phyloP scores from a whole-genome alignment of 2,329 filamentous ascomycete species.

The Cladophialophora chaetospira region DNA sequence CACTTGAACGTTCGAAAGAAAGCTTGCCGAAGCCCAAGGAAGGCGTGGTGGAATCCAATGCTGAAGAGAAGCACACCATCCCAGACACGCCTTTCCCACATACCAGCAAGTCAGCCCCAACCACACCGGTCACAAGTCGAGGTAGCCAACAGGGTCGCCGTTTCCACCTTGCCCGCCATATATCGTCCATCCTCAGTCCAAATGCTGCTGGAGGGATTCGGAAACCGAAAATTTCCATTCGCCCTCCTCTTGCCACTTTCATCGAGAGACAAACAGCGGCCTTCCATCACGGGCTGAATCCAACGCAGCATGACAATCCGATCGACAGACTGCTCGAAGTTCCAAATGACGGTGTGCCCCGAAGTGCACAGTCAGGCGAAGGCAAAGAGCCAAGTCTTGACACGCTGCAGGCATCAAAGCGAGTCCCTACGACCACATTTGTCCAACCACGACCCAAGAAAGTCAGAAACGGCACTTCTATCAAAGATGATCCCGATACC shows the following conservation, averaged over 20 bases:
- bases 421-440: slow-evolving; percentile 38
- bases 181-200: slow-evolving; percentile 22
- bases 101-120: slow-evolving; percentile 10
- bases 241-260: slow-evolving; percentile 33
- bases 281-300: slow-evolving; percentile 14
- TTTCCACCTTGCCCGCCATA: slow-evolving; percentile 31
- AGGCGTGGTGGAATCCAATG: slow-evolving; percentile 3
- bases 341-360: neutral
- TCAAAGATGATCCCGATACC: slow-evolving; percentile 40
- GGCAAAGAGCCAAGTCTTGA: slow-evolving; percentile 9
- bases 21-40: slow-evolving; percentile 31
- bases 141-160: slow-evolving; percentile 14
- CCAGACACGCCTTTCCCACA: neutral
- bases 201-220: slow-evolving; percentile 21
- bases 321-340: slow-evolving; percentile 22
- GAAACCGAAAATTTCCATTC: slow-evolving; percentile 24
- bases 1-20: slow-evolving; percentile 45
- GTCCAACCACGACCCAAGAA: slow-evolving; percentile 14
- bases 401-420: slow-evolving; percentile 37
- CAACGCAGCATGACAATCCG: slow-evolving; percentile 17
- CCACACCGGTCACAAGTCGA: slow-evolving; percentile 9
- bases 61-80: neutral
- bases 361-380: neutral
- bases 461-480: slow-evolving; percentile 39
- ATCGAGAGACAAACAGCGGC: slow-evolving; percentile 25